These are phyloP conservation scores for Sungouiozyma intestinalis DNA, from an alignment of 805 yeast genomes.

Conservation along the genomic window DNA sequence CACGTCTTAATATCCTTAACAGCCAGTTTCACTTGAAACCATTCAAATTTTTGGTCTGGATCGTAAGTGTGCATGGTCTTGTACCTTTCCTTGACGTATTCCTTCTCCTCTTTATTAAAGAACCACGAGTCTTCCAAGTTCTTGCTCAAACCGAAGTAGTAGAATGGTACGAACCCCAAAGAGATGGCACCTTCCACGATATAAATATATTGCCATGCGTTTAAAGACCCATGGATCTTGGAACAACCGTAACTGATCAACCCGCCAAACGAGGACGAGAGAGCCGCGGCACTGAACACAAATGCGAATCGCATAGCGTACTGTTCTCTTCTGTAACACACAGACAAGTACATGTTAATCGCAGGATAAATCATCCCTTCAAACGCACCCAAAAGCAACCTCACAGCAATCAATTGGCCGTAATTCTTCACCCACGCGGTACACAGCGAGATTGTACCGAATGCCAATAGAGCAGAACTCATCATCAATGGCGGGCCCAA, in stretches of 20 bases:
- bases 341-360: slow-evolving; percentile 36
- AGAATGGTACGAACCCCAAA: slow-evolving; percentile 28
- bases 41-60: slow-evolving; percentile 30
- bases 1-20: slow-evolving; percentile 24
- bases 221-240: slow-evolving; percentile 31
- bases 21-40: slow-evolving; percentile 28
- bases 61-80: slow-evolving; percentile 27
- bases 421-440: slow-evolving; percentile 35
- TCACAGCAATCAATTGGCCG: slow-evolving; percentile 34
- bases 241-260: slow-evolving; percentile 38
- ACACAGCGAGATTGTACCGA: slow-evolving; percentile 34
- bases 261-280: slow-evolving; percentile 52
- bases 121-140: slow-evolving; percentile 31
- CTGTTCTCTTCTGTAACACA: slow-evolving; percentile 39
- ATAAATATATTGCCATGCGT: slow-evolving; percentile 43
- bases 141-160: slow-evolving; percentile 33
- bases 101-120: slow-evolving; percentile 32
- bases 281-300: slow-evolving; percentile 42
- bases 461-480: slow-evolving; percentile 25
- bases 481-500: slow-evolving; percentile 31
- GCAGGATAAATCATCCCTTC: slow-evolving; percentile 46
- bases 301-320: slow-evolving; percentile 39
- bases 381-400: slow-evolving; percentile 42
- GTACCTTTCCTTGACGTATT: slow-evolving; percentile 29
- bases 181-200: slow-evolving; percentile 42